Base-by-base conservation (phyloP, 495 filamentous ascomycete genomes). In the Aspergillus incahuasiensis region DNA sequence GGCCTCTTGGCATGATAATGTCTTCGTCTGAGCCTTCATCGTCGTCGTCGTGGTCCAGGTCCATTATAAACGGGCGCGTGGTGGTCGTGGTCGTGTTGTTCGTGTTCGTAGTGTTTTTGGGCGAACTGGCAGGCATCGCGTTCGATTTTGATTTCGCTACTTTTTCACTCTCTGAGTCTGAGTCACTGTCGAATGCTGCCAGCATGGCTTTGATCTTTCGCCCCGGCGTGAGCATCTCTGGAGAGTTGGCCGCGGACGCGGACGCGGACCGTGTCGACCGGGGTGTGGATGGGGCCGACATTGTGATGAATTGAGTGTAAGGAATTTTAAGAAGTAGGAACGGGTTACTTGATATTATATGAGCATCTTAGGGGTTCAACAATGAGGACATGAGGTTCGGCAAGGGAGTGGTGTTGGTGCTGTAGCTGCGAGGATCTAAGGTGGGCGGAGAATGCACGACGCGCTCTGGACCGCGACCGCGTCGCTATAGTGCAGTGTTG, bases 121-220 rank as follows among this genome's bases (percentile, higher is more conserved):
- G 61, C 55, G 58, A 61, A 62, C 63, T 52, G 69, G 60, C 57
- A 45, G 52, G 56, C 52, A 48, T 52, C 50, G 50, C 21, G 38
- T 45, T 58, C 30, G 55, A 52, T 45, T 41, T 62, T 52, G 47
- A 63, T 19, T 39, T 28, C n/a, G 54, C 58, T n/a, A 43, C 40
- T 21, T 19, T 52, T 7, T 24, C 25, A 18, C 30, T 55, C n/a
- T 84, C 82, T 7, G 76, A 72, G 3, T 86, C 84, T 0, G 76
- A 80, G 40, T 74, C 80, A 54, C 78, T 79, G 28, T 86, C 80
- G 42, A 90, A 78, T 16, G 75, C 63, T 22, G 85, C 86, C 28
- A 91, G 67, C 69, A 90, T 72, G 35, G 84, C 84, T 65, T 81
- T 83, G 62, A 90, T 79, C 65, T 90, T 91, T 55, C 79, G 82